phyloP scores from a whole-genome alignment of 192 early-diverging fungal species.

The Coemansia sp. region DNA sequence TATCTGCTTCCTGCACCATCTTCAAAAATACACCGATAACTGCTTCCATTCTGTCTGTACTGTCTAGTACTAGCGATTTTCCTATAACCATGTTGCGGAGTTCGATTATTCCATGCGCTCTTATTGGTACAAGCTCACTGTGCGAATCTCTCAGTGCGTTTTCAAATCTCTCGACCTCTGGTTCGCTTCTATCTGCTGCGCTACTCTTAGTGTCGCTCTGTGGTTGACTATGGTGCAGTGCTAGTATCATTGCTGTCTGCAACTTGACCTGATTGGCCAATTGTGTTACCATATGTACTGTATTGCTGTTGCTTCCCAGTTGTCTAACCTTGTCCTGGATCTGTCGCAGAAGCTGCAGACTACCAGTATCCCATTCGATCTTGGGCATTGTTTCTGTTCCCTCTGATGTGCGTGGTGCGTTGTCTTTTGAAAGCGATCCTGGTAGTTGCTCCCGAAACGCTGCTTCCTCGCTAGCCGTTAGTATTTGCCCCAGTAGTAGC shows the following conservation, averaged over 20 bases:
- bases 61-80: constrained; percentile 57
- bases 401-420: neutral
- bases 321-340: constrained; percentile 20
- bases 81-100: constrained; percentile 78
- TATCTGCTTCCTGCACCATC: constrained; percentile 74
- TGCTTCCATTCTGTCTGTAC: constrained; percentile 58
- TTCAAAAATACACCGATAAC: constrained; percentile 77
- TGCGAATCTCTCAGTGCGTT: constrained; percentile 75
- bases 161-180: constrained; percentile 60
- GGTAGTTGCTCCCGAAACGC: constrained; percentile 10
- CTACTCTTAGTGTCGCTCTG: neutral
- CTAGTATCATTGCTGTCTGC: constrained; percentile 38
- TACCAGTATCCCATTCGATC: constrained; percentile 9
- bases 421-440: neutral
- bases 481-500: constrained; percentile 62
- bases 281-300: neutral
- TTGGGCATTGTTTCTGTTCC: constrained; percentile 4
- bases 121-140: constrained; percentile 79
- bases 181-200: constrained; percentile 18
- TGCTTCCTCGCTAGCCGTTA: constrained; percentile 55
- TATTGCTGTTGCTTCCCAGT: neutral
- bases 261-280: constrained; percentile 13
- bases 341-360: constrained; percentile 28
- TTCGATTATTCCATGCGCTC: constrained; percentile 82
- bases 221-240: constrained; percentile 18